Percentiles rank a stretch among this genome's conserved stretches.
Conservation (phyloP, 257 asterid species). For the Orobanche coerulescens region DNA sequence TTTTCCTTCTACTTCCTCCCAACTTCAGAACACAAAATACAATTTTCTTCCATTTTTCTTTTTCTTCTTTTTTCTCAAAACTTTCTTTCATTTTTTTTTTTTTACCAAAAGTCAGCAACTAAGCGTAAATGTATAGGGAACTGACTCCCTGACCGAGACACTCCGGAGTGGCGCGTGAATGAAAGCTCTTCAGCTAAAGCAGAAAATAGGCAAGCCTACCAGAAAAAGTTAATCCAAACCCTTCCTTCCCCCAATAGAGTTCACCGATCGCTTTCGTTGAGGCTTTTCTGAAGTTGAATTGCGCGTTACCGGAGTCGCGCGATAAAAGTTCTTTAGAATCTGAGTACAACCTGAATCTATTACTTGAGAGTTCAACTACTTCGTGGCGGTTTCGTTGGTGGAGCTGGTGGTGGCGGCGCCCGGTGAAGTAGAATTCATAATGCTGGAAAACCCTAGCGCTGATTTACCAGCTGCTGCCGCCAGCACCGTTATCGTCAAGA, state of each 20-base stretch:
- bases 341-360: neutral
- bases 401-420: slow-evolving; percentile 28
- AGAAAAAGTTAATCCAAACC: neutral
- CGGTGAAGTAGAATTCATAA: slow-evolving; percentile 27
- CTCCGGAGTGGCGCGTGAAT: neutral
- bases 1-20: too few relatives aligned
- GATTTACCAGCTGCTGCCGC: slow-evolving; percentile 51
- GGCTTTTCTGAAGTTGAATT: slow-evolving; percentile 18
- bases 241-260: neutral
- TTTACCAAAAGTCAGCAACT: too few relatives aligned
- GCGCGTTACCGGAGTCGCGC: slow-evolving; percentile 22
- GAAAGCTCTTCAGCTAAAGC: neutral
- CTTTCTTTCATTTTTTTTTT: too few relatives aligned
- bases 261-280: slow-evolving; percentile 15
- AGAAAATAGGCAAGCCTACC: neutral
- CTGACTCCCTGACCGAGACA: neutral
- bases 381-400: slow-evolving; percentile 25
- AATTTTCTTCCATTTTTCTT: too few relatives aligned
- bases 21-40: too few relatives aligned
- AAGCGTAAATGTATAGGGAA: too few relatives aligned
- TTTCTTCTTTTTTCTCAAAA: too few relatives aligned
- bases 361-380: slow-evolving; percentile 14
- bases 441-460: slow-evolving; percentile 68
- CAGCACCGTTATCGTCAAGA: slow-evolving; percentile 57
- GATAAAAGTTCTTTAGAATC: neutral